phyloP scores from a whole-genome alignment of 2,329 filamentous ascomycete species.

The Neonectria sp. region DNA sequence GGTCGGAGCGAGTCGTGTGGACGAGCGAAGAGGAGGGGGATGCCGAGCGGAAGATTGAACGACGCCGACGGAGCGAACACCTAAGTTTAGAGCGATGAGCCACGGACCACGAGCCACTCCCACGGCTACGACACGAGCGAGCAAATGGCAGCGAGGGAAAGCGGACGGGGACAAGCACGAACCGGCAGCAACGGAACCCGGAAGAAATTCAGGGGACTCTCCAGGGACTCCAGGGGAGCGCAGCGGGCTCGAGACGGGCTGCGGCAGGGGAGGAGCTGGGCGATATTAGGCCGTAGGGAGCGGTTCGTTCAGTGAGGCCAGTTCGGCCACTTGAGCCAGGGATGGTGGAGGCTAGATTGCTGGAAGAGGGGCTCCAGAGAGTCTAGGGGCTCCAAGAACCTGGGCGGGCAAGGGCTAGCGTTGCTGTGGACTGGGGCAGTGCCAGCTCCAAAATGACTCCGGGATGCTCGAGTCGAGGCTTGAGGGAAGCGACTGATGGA shows the following conservation, averaged over 20 bases:
- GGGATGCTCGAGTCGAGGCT: constrained; percentile 19
- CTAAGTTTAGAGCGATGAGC: constrained; percentile 37
- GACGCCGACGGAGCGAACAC: constrained; percentile 36
- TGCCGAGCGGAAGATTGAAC: constrained; percentile 45
- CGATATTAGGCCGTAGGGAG: constrained; percentile 12
- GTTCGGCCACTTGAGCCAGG: constrained; percentile 19
- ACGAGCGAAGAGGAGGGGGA: constrained; percentile 43
- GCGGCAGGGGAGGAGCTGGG: constrained; percentile 15
- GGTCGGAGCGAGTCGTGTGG: constrained; percentile 32
- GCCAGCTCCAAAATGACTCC: constrained; percentile 19
- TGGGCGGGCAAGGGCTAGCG: constrained; percentile 20
- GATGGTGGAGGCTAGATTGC: constrained; percentile 19
- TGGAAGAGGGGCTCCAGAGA: constrained; percentile 19
- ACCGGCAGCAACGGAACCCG: constrained; percentile 33
- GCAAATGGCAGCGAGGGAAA: constrained; percentile 28
- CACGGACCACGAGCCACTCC: constrained; percentile 39
- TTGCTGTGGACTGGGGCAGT: constrained; percentile 7
- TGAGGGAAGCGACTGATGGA: constrained; percentile 17
- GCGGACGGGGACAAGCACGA: constrained; percentile 46
- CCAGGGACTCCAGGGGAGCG: constrained; percentile 34
- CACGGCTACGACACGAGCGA: constrained; percentile 38
- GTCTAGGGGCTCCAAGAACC: background rate
- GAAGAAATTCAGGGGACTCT: constrained; percentile 40
- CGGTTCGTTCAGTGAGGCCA: constrained; percentile 28
- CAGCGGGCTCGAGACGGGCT: constrained; percentile 35